Evolutionary conservation across 768 basidiomycete genomes (phyloP).

Genomic region (Lepiota subincarnata): DNA sequence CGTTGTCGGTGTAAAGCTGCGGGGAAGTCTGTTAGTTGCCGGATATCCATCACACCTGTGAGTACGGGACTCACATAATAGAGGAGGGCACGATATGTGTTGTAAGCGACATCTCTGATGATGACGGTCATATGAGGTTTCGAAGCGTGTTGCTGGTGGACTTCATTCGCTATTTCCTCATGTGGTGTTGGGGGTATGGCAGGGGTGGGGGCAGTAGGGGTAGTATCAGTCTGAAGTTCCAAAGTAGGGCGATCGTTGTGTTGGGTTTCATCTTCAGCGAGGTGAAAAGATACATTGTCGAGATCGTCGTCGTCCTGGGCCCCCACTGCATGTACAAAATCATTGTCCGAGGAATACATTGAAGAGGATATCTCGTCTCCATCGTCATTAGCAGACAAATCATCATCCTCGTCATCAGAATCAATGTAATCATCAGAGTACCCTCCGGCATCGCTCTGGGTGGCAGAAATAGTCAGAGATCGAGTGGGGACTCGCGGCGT

Average conservation of each 20-base stretch:
- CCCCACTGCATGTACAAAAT: conserved; percentile 1
- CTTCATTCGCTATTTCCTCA: not conserved
- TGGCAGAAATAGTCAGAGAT: conserved; percentile 18
- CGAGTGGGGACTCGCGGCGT: conserved; percentile 21
- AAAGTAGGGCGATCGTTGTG: not conserved
- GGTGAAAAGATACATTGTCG: conserved; percentile 3
- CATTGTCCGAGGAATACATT: conserved; percentile 1
- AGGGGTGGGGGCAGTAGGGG: not conserved
- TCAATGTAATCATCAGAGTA: conserved; percentile 22
- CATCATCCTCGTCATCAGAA: conserved; percentile 45
- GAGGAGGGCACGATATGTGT: conserved; percentile 45
- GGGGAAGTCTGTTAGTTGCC: not conserved
- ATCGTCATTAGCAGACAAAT: conserved; percentile 42
- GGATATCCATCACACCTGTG: not conserved
- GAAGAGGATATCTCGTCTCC: conserved; percentile 11
- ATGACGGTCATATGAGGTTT: conserved; percentile 27
- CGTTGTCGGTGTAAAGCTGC: conserved; percentile 81
- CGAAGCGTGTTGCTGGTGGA: not conserved
- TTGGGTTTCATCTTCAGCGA: conserved; percentile 22
- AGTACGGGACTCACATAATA: conserved; percentile 60
- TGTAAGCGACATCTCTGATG: conserved; percentile 49
- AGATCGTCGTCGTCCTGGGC: conserved; percentile 30
- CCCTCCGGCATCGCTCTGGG: conserved; percentile 11
- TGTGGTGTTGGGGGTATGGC: not conserved
- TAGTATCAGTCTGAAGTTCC: not conserved